These are phyloP conservation scores for Akanthomyces muscarius DNA, from an alignment of 2,329 filamentous ascomycete genomes.

Conservation along the genomic window DNA sequence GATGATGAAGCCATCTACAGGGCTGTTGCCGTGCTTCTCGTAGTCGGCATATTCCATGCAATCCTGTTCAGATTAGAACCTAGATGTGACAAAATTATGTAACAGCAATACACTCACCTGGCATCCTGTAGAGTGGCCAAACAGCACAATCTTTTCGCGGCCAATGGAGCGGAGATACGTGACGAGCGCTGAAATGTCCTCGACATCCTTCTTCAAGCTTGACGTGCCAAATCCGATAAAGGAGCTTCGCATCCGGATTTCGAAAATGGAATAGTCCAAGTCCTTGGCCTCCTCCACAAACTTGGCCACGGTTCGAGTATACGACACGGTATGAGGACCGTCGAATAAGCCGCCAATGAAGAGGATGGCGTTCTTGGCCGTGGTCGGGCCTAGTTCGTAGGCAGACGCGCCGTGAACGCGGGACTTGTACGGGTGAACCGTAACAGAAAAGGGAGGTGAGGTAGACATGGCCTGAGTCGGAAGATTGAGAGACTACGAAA, in stretches of 20 bases:
- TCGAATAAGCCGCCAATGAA: constrained; percentile 69
- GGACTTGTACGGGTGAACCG: constrained; percentile 44
- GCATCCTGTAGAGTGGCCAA: constrained; percentile 57
- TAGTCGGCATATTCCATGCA: constrained; percentile 52
- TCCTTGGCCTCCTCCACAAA: constrained; percentile 36
- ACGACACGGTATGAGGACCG: constrained; percentile 62
- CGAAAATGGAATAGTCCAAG: constrained; percentile 51
- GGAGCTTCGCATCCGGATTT: constrained; percentile 52
- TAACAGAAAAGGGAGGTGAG: constrained; percentile 37
- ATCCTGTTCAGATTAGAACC: constrained; percentile 33
- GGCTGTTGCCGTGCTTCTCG: constrained; percentile 39
- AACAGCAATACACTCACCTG: constrained; percentile 37
- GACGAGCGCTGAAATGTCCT: constrained; percentile 50
- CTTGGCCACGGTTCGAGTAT: constrained; percentile 46
- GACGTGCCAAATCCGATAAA: constrained; percentile 50
- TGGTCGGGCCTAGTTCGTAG: constrained; percentile 42
- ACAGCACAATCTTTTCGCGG: constrained; percentile 48
- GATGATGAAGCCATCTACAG: constrained; percentile 71
- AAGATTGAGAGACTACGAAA: not conserved
- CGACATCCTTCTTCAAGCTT: constrained; percentile 49
- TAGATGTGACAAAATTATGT: not conserved
- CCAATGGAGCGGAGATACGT: constrained; percentile 50
- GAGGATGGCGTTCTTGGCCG: constrained; percentile 55
- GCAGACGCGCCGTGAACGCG: constrained; percentile 38
- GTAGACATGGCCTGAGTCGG: constrained; percentile 23